Percentiles rank a stretch among this genome's conserved stretches.
phyloP scores from a whole-genome alignment of 345 rosid genomes.

The Pistacia vera region DNA sequence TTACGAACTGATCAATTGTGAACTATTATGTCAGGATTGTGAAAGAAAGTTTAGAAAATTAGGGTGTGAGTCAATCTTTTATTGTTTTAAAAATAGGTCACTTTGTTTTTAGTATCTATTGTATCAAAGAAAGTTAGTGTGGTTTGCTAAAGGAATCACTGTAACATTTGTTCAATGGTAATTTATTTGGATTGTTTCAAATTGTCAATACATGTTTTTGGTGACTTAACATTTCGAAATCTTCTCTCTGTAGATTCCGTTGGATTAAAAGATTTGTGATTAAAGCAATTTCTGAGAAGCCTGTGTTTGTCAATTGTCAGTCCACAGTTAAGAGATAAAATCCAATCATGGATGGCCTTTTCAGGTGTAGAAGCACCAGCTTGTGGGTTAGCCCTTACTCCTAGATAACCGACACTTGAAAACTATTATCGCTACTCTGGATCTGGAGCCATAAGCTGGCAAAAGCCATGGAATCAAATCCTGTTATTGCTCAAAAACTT shows the following conservation, averaged over 20 bases:
- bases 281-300: background rate
- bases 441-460: background rate
- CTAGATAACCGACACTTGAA: no score
- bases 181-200: background rate
- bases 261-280: background rate
- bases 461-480: background rate
- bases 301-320: background rate
- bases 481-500: background rate
- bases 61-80: no score
- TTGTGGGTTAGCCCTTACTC: no score
- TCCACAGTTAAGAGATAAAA: background rate
- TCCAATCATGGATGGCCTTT: background rate
- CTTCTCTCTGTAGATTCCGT: background rate
- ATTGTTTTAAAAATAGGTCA: background rate
- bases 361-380: no score
- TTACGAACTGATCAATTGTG: no score
- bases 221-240: background rate
- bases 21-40: no score
- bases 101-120: background rate
- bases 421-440: no score
- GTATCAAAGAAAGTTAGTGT: background rate
- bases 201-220: background rate
- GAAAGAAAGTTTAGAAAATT: no score
- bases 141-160: background rate
- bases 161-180: background rate